These are phyloP conservation scores for Nicotiana paniculata DNA, from an alignment of 257 asterid species.

Conservation along the genomic window DNA sequence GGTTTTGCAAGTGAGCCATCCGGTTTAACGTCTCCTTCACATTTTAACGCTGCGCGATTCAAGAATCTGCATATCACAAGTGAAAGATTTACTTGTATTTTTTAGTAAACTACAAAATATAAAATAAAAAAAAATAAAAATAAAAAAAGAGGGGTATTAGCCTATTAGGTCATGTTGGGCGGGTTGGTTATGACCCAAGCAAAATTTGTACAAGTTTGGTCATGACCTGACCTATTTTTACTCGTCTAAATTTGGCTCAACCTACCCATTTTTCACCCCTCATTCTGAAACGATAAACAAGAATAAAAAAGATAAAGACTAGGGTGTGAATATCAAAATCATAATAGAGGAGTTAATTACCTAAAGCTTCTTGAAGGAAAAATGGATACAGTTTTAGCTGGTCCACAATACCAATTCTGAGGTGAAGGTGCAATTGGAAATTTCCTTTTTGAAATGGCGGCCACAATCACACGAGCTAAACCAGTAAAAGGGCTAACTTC, in stretches of 20 bases:
- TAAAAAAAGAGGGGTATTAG: too few relatives aligned
- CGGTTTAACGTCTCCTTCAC: slow-evolving; percentile 13
- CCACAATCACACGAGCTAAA: slow-evolving; percentile 38
- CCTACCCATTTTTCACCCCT: neutral
- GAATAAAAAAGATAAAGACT: neutral
- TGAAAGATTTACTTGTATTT: neutral
- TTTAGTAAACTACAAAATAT: too few relatives aligned
- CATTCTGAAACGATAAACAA: neutral
- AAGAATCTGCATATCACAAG: slow-evolving; percentile 9
- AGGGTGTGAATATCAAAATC: neutral
- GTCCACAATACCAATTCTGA: neutral
- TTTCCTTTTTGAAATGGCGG: slow-evolving; percentile 33
- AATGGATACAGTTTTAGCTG: neutral
- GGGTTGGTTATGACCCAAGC: neutral
- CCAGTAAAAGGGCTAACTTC: slow-evolving; percentile 51
- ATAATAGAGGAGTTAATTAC: neutral
- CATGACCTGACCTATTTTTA: neutral
- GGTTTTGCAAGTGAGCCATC: slow-evolving; percentile 9
- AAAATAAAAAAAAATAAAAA: too few relatives aligned
- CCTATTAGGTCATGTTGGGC: neutral
- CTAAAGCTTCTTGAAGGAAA: neutral
- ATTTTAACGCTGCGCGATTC: slow-evolving; percentile 12
- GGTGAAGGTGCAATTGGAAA: neutral
- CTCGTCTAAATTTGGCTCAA: neutral
- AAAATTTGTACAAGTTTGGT: too few relatives aligned